Evolutionary conservation across 2,329 filamentous ascomycete genomes (phyloP), one percentile per base, ranked within the genome.

Genomic region (Tolypocladium pustulatum): DNA sequence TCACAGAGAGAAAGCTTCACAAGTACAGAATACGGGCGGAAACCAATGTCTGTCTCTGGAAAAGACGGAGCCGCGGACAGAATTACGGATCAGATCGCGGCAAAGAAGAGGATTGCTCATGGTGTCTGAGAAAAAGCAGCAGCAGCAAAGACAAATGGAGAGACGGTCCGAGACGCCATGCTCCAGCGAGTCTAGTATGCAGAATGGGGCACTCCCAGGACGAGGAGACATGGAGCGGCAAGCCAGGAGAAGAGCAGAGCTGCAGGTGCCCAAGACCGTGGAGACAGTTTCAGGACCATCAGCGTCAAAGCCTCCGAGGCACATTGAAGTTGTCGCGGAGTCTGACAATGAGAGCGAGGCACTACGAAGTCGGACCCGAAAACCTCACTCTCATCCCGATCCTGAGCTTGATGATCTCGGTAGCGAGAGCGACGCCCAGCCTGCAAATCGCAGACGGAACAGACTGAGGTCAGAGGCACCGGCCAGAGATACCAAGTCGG

Each of bases 61-160:
- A 13, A 56, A 27, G 8, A 43, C 49, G 20, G 65, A 73, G 58
- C 72, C 68, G 10, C 75, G 73, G 54, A 77, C 77, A 22, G 76
- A 78, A 61, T 67, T 82, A 40, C 74, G 75, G 9, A 78, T 82
- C 56, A 76, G 72, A 60, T 69, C 77, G 22, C 72, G 75, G 59
- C 75, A 76, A 60, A 78, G 75, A 60, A 73, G 78, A 57, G 79
- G 80, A 2, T 64, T 83, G 9, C 64, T 82, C 51, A 72, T 81
- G 68, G 57, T 80, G 5, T 71, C 75, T 1, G 75, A 78, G 56
- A 71, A 66, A 57, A 62, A 65, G 32, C 54, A 61, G 43, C 27
- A 43, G 10, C 56, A 57, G 5, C 46, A 56, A 25, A 13, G 5
- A 13, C 41, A 25, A 22, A 1, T 8, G n/a, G 9, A 30, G 10